Evolutionary conservation across 306 rosid genomes (phyloP).

Genomic region (Inga laurina): DNA sequence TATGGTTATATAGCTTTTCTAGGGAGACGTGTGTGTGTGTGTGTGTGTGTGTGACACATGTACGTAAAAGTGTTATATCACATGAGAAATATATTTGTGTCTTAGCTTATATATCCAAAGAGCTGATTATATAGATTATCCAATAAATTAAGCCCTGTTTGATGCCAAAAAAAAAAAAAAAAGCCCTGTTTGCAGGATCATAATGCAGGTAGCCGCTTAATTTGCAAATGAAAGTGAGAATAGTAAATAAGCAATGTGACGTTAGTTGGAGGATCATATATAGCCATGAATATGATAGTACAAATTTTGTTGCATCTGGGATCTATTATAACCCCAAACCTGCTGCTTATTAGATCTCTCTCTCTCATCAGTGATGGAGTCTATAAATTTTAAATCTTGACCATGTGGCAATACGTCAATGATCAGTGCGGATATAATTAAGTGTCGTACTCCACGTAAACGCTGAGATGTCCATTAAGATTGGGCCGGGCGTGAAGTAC

Average conservation of each 20-base stretch:
- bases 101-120: no score
- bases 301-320: background rate
- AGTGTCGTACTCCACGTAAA: background rate
- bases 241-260: background rate
- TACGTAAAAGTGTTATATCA: background rate
- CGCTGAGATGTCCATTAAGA: background rate
- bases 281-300: slow-evolving; percentile 33
- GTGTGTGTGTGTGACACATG: background rate
- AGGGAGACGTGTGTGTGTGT: background rate
- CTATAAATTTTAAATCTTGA: background rate
- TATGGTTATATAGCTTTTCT: background rate
- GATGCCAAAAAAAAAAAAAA: no score
- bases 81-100: background rate
- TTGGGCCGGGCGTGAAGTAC: background rate
- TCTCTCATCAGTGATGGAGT: background rate
- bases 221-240: background rate
- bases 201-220: background rate
- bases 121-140: background rate
- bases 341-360: background rate
- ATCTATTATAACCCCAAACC: background rate
- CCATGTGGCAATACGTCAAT: slow-evolving; percentile 2
- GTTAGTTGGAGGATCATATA: slow-evolving; percentile 27
- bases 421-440: background rate
- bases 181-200: background rate
- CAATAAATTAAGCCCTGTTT: background rate